Base-by-base conservation (phyloP, 768 basidiomycete genomes). In the Phanerodontia chrysosporium region DNA sequence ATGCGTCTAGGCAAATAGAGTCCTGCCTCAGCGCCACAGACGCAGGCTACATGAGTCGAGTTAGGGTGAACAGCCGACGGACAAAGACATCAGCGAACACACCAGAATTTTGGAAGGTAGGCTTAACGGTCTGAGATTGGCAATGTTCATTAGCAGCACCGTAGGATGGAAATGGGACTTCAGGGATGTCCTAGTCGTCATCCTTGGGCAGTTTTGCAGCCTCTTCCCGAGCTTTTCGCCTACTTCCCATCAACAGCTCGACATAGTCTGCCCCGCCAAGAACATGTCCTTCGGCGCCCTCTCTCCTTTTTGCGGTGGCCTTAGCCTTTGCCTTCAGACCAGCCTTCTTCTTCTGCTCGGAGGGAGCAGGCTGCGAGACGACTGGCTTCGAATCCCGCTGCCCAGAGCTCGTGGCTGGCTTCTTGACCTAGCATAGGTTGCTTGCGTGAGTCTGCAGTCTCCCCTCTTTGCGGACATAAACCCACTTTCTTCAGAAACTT, bases 201-300 rank as follows among this genome's bases (percentile, higher is more conserved):
- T 67, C 67, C 58, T 57, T 32, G 18, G 83, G 81, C 44, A 91
- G 68, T 64, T 87, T 91, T 45, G 75, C 67, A 7, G 86, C 88
- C 70, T 91, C 90, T 67, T 81, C 78, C 55, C 73, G 76, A 14
- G 84, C 88, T 67, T 82, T 88, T 65, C 79, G 78, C 60, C 89
- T 76, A n/a, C 88, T 77, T 18, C 89, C 89, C 78, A 85, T 76
- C 77, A 90, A 73, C 62, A 92, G 69, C 12, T 81, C 76, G 48
- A 92, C 84, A 67, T 92, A 92, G 70, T 92, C 90, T 29, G 86
- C 89, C 21, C 81, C 88, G 21, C 87, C 89, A 36, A 91, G 75
- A 2, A 91, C 79, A 54, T 69, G 79, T 0, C 72, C 77, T 14
- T 71, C 77, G 49, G 56, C 65, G 25, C 55, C 57, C 24, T 57